phyloP scores from a whole-genome alignment of 2,329 filamentous ascomycete species.

The Fusarium graminum region DNA sequence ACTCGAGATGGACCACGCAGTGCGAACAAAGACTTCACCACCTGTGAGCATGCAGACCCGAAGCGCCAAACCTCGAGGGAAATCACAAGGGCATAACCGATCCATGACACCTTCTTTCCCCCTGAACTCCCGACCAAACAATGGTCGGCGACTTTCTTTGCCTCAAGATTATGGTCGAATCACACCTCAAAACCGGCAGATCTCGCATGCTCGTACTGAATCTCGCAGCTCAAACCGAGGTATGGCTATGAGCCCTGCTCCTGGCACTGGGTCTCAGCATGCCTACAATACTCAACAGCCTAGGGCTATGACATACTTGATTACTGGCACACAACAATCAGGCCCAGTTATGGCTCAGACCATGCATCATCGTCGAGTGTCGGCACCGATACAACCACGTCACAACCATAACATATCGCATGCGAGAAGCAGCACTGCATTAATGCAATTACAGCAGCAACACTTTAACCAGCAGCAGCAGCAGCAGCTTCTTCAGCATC shows the following conservation, averaged over 20 bases:
- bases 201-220: conserved; percentile 24
- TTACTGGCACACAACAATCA: conserved; percentile 32
- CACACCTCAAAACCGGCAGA: conserved; percentile 35
- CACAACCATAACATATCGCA: conserved; percentile 19
- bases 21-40: conserved; percentile 54
- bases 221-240: conserved; percentile 30
- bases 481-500: conserved; percentile 30
- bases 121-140: conserved; percentile 12
- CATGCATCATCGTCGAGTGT: conserved; percentile 39
- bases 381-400: conserved; percentile 35
- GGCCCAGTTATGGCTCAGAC: conserved; percentile 15
- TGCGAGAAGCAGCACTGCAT: conserved; percentile 33
- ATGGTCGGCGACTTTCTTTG: conserved; percentile 36
- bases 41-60: conserved; percentile 61
- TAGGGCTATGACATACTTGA: conserved; percentile 35
- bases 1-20: conserved; percentile 36
- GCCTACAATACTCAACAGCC: conserved; percentile 22
- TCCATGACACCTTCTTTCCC: conserved; percentile 36
- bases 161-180: conserved; percentile 39
- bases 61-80: conserved; percentile 48
- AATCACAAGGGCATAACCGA: conserved; percentile 27
- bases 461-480: conserved; percentile 28
- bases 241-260: conserved; percentile 16
- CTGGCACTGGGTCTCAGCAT: conserved; percentile 23
- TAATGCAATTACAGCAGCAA: conserved; percentile 35